Evolutionary conservation across 495 filamentous ascomycete genomes (phyloP), one percentile per base, ranked within the genome.

Genomic region (Daldinia vernicosa): DNA sequence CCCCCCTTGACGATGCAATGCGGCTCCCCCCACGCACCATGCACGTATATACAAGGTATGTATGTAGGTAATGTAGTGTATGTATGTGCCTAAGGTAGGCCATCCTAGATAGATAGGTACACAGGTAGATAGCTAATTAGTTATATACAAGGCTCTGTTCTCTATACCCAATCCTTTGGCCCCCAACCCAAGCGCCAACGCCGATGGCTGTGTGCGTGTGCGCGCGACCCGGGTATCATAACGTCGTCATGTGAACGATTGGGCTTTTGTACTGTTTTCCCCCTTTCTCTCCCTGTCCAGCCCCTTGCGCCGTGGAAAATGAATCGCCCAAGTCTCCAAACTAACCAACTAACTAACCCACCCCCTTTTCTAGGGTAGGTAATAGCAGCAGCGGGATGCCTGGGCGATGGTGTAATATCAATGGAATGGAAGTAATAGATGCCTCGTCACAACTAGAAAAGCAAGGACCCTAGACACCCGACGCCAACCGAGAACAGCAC

Each of bases 381-480:
- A 24, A 19, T 14, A 47, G 43, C 1, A 17, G 39, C 6, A 40
- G 39, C 9, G 24, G 33, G 65, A 57, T 47, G 50, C 62, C 53
- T 43, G 32, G 56, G 55, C 55, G 32, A 62, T 57, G 40, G 39
- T 51, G 39, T 59, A 62, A 50, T 56, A 65, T 15, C 39, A 55
- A 28, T 39, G 40, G 35, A 63, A 37, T 40, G 12, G 22, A 8
- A 50, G 27, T 43, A 32, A 15, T 55, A 33, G 11, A 2, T n/a
- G 55, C 1, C 30, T 12, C 27, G 32, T 66, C 7, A 73, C 5
- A 57, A 6, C 65, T 52, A 60, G 51, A 69, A 68, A 47, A 75
- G 39, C 59, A 63, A 64, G 45, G 51, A 35, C 12, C 72, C 75
- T 22, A 77, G 51, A 60, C 73, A 61, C 61, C 70, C 73, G 53